A percentile compares a stretch with the other conserved stretches of the same genome.
These are phyloP conservation scores for Phaeomoniella chlamydospora DNA, from an alignment of 2,329 filamentous ascomycete genomes.

Conservation along the genomic window DNA sequence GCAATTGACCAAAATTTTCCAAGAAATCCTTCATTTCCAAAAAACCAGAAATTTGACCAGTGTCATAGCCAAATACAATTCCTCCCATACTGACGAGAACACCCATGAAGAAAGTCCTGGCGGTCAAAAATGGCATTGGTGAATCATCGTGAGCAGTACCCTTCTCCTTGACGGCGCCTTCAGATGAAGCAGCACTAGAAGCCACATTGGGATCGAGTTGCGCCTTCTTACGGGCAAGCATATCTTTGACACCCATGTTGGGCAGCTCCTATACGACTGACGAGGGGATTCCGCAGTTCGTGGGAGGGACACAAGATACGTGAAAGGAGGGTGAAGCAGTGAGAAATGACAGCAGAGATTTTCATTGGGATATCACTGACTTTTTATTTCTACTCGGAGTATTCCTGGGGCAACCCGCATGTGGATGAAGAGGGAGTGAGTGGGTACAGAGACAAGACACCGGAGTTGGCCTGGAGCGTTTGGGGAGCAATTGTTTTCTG, in stretches of 20 bases:
- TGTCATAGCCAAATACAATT: conserved; percentile 31
- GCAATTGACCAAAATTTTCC: conserved; percentile 21
- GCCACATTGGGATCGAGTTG: neutral
- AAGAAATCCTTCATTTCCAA: conserved; percentile 31
- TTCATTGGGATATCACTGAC: neutral
- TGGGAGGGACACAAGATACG: neutral
- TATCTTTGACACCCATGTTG: neutral
- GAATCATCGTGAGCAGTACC: conserved; percentile 19
- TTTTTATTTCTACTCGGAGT: neutral
- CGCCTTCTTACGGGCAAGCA: neutral
- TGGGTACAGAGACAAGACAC: neutral
- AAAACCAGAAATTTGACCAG: conserved; percentile 25
- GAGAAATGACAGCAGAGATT: neutral
- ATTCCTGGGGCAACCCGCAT: neutral
- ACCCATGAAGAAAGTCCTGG: conserved; percentile 26
- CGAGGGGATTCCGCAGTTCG: too few relatives aligned
- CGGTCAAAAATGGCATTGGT: conserved; percentile 26
- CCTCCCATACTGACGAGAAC: conserved; percentile 32
- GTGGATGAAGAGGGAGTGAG: neutral
- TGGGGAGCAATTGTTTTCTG: too few relatives aligned
- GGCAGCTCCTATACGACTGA: neutral
- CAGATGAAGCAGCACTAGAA: conserved; percentile 1
- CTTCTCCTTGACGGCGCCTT: conserved; percentile 6
- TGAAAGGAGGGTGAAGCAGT: too few relatives aligned
- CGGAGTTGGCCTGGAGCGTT: too few relatives aligned